A percentile compares a stretch with the other conserved stretches of the same genome.
Evolutionary conservation across 768 basidiomycete species (phyloP).

Genomic region (Fibroporia radiculosa): DNA sequence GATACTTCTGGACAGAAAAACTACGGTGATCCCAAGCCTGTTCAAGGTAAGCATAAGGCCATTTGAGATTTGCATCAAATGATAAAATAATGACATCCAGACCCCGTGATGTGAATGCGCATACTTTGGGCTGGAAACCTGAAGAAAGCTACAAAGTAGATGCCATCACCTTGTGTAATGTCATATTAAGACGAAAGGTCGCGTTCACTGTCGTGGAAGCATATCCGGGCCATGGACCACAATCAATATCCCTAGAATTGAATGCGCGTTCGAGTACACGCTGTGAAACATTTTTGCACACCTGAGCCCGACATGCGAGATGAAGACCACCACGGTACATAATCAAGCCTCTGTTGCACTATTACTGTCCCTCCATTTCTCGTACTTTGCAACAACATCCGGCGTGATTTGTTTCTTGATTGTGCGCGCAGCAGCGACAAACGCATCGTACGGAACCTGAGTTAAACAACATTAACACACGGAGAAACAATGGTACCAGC

Average conservation of each 20-base stretch:
- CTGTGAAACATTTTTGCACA: too few relatives aligned
- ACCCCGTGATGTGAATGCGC: not conserved
- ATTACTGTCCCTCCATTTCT: slow-evolving; percentile 48
- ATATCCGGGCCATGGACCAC: too few relatives aligned
- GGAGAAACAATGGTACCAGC: too few relatives aligned
- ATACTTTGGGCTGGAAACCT: not conserved
- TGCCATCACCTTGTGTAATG: too few relatives aligned
- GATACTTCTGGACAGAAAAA: not conserved
- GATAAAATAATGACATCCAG: not conserved
- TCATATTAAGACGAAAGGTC: too few relatives aligned
- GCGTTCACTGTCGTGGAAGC: too few relatives aligned
- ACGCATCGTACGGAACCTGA: slow-evolving; percentile 70
- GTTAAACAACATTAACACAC: too few relatives aligned
- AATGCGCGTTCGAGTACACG: too few relatives aligned
- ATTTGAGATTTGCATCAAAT: not conserved
- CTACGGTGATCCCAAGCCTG: slow-evolving; percentile 4
- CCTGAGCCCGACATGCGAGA: too few relatives aligned
- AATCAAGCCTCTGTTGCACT: slow-evolving; percentile 13
- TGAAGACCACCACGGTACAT: too few relatives aligned
- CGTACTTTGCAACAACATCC: slow-evolving; percentile 62
- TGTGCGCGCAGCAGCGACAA: slow-evolving; percentile 62
- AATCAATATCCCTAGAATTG: too few relatives aligned
- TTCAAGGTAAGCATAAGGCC: not conserved
- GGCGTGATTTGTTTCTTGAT: slow-evolving; percentile 83
- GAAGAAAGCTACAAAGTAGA: too few relatives aligned